Evolutionary conservation across 129 eudicot genomes (phyloP), one percentile per base, ranked within the genome.

Genomic region (Arctium minus): DNA sequence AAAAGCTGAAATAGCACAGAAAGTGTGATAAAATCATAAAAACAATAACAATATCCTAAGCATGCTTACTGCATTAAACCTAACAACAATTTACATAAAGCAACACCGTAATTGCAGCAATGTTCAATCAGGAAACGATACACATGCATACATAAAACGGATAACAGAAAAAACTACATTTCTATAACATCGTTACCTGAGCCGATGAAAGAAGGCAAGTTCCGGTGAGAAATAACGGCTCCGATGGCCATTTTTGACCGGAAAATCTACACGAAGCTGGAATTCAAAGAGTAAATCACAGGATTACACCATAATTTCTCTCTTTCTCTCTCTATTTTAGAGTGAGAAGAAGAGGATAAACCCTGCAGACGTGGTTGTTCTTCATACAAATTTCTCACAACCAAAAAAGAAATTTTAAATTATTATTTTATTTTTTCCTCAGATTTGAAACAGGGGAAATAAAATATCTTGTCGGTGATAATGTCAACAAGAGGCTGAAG

Each of bases 161-260:
- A 38, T 69, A 74, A 79, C 44, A 60, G 4, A 69, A 69, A 85
- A 69, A 69, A 85, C 70, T 71, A 40, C 67, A 73, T 38, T 13
- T 33, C 68, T 60, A 60, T n/a, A 60, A 13, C 29, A 60, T 60
- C 22, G 6, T 4, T 70, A 35, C 32, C 98, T 48, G 98, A 90
- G 83, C 86, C 81, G 73, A 87, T 80, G 77, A 91, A 92, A 27
- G 96, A 83, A 69, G 92, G 87, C 68, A 94, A 92, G 77, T 87
- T 91, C 91, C 97, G 97, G 89, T 85, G 82, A 68, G 97, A 92
- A 80, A 92, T 84, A 77, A 92, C 92, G 74, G 94, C 92, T 42
- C 98, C 98, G 84, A 92, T 92, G 33, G 94, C 94, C 97, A 94
- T 94, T 33, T 79, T 44, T 37, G 2, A 73, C 86, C 75, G 77